Percentiles rank a stretch among this genome's conserved stretches.
These are phyloP conservation scores for Seiridium cupressi DNA, from an alignment of 2,329 filamentous ascomycete genomes.

Conservation along the genomic window DNA sequence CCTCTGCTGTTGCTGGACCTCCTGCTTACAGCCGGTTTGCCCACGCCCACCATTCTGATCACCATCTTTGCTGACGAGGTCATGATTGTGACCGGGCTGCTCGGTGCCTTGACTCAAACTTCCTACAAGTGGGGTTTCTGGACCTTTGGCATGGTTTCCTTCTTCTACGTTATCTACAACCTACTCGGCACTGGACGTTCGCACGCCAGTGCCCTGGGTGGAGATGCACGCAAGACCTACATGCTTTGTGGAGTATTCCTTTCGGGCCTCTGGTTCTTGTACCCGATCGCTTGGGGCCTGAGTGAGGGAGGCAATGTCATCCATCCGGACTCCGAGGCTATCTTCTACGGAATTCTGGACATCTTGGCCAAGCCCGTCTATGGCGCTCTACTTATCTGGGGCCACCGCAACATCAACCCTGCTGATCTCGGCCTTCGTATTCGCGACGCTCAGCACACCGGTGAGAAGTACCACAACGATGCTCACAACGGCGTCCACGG, in stretches of 20 bases:
- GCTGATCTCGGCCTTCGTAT: slow-evolving; percentile 50
- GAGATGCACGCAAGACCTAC: slow-evolving; percentile 52
- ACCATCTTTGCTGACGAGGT: slow-evolving; percentile 62
- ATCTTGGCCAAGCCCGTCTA: slow-evolving; percentile 64
- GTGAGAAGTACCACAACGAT: slow-evolving; percentile 19
- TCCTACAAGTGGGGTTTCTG: slow-evolving; percentile 71
- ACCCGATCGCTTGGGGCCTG: slow-evolving; percentile 64
- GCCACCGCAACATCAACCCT: slow-evolving; percentile 62
- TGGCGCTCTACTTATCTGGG: slow-evolving; percentile 57
- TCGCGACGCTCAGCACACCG: slow-evolving; percentile 21
- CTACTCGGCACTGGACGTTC: slow-evolving; percentile 53
- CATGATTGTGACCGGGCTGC: slow-evolving; percentile 66
- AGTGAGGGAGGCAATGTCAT: slow-evolving; percentile 65
- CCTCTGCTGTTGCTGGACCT: slow-evolving; percentile 62
- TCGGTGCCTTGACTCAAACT: slow-evolving; percentile 61
- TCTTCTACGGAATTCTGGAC: slow-evolving; percentile 69
- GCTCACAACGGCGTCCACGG: neutral
- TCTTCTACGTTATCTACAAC: slow-evolving; percentile 60
- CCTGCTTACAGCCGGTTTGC: slow-evolving; percentile 62
- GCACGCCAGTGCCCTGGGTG: slow-evolving; percentile 54
- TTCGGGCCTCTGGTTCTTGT: slow-evolving; percentile 61
- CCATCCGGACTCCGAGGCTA: slow-evolving; percentile 62
- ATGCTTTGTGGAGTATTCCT: slow-evolving; percentile 56
- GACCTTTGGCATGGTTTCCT: slow-evolving; percentile 50
- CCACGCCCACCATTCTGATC: slow-evolving; percentile 62